Base-by-base conservation (phyloP, 345 rosid genomes). In the Melaleuca quinquenervia region DNA sequence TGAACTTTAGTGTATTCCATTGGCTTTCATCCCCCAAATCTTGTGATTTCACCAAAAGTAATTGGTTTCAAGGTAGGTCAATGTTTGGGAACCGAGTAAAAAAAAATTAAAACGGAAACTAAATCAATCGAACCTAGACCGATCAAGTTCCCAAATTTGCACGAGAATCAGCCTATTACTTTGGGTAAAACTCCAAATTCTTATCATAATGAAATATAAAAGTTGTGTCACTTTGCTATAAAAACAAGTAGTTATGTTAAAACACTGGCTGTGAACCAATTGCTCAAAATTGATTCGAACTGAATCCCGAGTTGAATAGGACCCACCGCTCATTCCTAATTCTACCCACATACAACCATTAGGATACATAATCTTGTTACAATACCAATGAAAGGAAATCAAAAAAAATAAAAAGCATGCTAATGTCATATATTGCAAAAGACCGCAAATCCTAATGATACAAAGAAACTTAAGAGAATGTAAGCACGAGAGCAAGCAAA, bases 81-180 rank as follows among this genome's bases (percentile, higher is more conserved):
- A n/a, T 0, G 11, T 13, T 13, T 2, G 41, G 41, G 41, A 41
- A 41, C 14, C 0, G 6, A 24, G 0, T 22, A 55, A 26, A 22
- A 55, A 55, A 24, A 55, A 55, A 3, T 24, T 10, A 55, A 55
- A 24, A 22, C 0, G 27, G 13, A 22, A 55, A 55, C n/a, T 27
- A 55, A 55, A 55, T 1, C 0, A 0, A 22, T 55, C 27, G 27
- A 55, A 12, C 60, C n/a, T 55, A 0, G 70, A 16, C 18, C 1
- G 16, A 58, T n/a, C 70, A 0, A 6, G 7, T n/a, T 58, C 70
- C 18, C 32, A 41, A 58, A 58, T 58, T 1, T n/a, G 27, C 16
- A n/a, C 6, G 16, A 16, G 32, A 26, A 12, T n/a, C 70, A 8
- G 11, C 70, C 8, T 16, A 29, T 58, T 58, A 15, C n/a, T 58